Evolutionary conservation across 139 green algal species (phyloP).

Genomic region (Chlorella sp.): DNA sequence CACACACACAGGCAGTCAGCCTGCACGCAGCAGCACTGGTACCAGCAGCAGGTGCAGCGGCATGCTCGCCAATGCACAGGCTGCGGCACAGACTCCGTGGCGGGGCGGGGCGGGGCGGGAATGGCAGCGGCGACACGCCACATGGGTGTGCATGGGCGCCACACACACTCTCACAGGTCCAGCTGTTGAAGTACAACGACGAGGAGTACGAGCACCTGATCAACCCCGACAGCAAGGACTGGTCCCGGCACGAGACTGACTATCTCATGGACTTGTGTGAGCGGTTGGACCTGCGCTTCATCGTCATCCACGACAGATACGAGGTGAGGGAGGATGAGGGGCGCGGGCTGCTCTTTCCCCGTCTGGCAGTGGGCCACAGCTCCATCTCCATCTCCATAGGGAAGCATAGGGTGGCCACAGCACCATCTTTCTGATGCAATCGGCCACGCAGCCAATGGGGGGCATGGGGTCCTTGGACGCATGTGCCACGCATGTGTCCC

Average conservation of each 20-base stretch:
- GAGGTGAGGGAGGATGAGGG: conserved; percentile 39
- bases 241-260: conserved; percentile 81
- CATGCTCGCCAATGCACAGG: background rate
- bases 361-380: too few species aligned
- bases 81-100: too few species aligned
- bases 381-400: too few species aligned
- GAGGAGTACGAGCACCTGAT: conserved; percentile 36
- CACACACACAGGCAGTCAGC: conserved; percentile 1
- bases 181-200: conserved; percentile 29
- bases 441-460: too few species aligned
- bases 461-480: too few species aligned
- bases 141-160: too few species aligned
- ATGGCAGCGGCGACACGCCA: too few species aligned
- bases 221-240: conserved; percentile 29
- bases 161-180: conserved; percentile 27
- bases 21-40: background rate
- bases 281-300: conserved; percentile 71
- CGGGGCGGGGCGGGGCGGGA: too few species aligned
- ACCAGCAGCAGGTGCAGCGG: background rate
- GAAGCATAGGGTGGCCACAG: too few species aligned
- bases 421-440: too few species aligned
- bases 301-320: conserved; percentile 80
- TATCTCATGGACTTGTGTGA: conserved; percentile 79
- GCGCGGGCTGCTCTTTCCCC: too few species aligned
- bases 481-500: too few species aligned